Conservation (phyloP, 148 eudicot genomes). For the Cornus kousa region DNA sequence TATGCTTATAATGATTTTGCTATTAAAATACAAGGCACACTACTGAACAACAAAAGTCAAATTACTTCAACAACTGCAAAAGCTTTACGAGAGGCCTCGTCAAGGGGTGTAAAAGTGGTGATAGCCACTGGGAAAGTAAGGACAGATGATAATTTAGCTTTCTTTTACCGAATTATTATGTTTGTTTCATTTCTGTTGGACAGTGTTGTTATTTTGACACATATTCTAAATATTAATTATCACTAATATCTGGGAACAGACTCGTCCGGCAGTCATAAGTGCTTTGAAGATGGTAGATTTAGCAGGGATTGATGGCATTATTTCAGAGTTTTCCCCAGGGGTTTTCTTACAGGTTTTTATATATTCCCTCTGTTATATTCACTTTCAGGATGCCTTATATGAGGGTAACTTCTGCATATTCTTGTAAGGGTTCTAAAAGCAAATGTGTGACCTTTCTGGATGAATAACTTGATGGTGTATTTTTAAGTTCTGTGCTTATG, state of each 20-base stretch:
- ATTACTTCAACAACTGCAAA: constrained; percentile 59
- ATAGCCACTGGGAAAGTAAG: constrained; percentile 97
- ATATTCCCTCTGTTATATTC: constrained; percentile 5
- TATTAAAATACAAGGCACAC: constrained; percentile 51
- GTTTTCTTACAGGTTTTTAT: constrained; percentile 79
- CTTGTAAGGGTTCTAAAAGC: neutral
- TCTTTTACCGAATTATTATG: neutral
- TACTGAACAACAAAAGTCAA: constrained; percentile 82
- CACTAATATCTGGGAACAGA: constrained; percentile 35
- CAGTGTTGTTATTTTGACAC: neutral
- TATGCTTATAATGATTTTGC: constrained; percentile 11
- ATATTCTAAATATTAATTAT: neutral
- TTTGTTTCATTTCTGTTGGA: neutral
- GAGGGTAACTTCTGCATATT: neutral
- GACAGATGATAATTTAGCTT: neutral
- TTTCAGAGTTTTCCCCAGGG: constrained; percentile 79
- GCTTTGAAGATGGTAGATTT: constrained; percentile 63
- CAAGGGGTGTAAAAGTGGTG: constrained; percentile 84
- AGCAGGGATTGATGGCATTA: constrained; percentile 70
- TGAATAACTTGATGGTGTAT: neutral
- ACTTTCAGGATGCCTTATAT: neutral
- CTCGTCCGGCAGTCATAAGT: constrained; percentile 74
- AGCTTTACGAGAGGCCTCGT: constrained; percentile 80
- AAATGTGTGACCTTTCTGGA: neutral
- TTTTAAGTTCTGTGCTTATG: neutral